Base-by-base conservation (phyloP, 306 rosid species). In the Fragaria nilgerrensis region DNA sequence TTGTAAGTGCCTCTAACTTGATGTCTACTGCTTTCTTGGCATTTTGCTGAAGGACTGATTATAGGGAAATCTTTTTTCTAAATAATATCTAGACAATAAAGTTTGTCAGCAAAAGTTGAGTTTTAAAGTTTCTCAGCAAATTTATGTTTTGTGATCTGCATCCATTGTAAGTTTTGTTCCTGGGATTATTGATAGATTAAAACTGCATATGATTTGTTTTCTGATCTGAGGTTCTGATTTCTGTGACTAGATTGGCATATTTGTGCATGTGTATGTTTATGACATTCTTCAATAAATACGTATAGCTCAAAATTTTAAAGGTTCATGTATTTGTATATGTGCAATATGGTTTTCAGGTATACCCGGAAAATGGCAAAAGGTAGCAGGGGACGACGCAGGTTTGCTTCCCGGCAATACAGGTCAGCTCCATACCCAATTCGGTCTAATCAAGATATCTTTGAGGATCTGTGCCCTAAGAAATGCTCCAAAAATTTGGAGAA, bases 281-380 rank as follows among this genome's bases (percentile, higher is more conserved):
- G 25, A 16, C 23, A 8, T 36, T 17, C 19, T 16, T 19, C 4
- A n/a, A 36, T 7, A 14, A 48, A 13, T 34, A 13, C 4, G 0
- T 59, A 41, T 48, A 80, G 67, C 45, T 53, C 56, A 75, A 19
- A 8, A 45, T 22, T 14, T 69, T 61, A 32, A 72, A 34, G 27
- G 13, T 55, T 43, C 67, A 25, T 58, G 68, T 80, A 45, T 64
- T 64, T 71, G 55, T 80, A 22, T 69, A 10, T 23, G 10, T 37
- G 70, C 79, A 29, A 74, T 77, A 68, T 71, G 50, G 74, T 62
- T 81, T 62, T 59, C 89, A 91, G 97, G 86, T 85, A 72, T 58
- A 50, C 52, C 75, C 52, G 66, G 77, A 29, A 84, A 84, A 96
- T 96, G 99, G 96, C 96, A 72, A 93, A 90, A 85, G 90, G 98